Base-by-base conservation (phyloP, 176 grass and related monocot species). In the Aegilops sharonensis region DNA sequence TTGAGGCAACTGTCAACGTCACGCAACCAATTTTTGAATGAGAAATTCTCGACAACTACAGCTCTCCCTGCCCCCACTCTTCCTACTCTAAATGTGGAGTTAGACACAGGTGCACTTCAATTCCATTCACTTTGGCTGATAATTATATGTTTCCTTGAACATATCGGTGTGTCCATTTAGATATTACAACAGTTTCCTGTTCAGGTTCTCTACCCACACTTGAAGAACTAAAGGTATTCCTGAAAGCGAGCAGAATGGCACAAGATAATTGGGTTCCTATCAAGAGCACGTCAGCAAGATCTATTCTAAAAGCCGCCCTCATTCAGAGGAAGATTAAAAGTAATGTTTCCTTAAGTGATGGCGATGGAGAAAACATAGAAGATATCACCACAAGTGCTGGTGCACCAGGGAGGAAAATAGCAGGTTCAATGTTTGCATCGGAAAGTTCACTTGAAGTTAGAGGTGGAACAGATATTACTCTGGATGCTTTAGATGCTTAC, bases 401-500 rank as follows among this genome's bases (percentile, higher is more conserved):
- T 85, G 48, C 64, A 60, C 43, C 82, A 80, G 80, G 65, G 52
- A 91, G 68, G 80, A 94, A 42, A 88, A 80, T 88, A 87, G 48
- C 21, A 15, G 90, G 88, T 85, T 98, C 96, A 48, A 89, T 95
- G 75, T 98, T 98, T 95, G 78, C 86, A 68, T 93, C 93, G 40
- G 87, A 85, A 85, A 80, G 87, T 62, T 74, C 90, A 67, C 88
- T 52, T 78, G 82, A 94, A 87, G 91, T 98, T 67, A 91, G 90
- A 85, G 96, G 94, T 54, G 96, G 96, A 79, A 91, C 92, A 25
- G 69, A 88, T 68, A 78, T 84, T 60, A 69, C 89, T 56, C 89
- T 95, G 50, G 92, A 95, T 80, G 96, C 96, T 81, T 85, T 98
- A 83, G 79, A 79, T 34, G 94, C 93, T 88, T 98, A 94, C 81